phyloP scores from a whole-genome alignment of 805 yeast genomes.

The Zygosaccharomyces bisporus region DNA sequence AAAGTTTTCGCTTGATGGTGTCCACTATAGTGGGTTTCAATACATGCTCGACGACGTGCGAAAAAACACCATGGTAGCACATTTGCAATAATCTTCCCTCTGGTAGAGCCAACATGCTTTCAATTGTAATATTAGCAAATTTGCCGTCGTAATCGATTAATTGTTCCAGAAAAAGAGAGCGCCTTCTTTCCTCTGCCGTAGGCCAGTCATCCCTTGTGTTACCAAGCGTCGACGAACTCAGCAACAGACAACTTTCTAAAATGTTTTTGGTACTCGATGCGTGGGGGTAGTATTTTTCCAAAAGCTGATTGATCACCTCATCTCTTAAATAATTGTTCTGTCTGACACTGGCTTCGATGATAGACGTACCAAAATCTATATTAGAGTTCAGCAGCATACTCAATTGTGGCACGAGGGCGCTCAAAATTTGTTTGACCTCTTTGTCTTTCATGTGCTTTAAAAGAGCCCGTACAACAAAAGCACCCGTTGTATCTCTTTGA shows the following conservation, averaged over 20 bases:
- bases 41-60: constrained; percentile 77
- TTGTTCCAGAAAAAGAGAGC: constrained; percentile 69
- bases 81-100: constrained; percentile 61
- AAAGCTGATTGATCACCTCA: constrained; percentile 50
- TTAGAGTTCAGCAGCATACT: constrained; percentile 59
- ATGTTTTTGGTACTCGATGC: constrained; percentile 43
- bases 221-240: constrained; percentile 70
- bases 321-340: constrained; percentile 57
- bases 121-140: constrained; percentile 55
- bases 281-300: constrained; percentile 43
- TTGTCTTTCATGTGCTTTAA: constrained; percentile 59
- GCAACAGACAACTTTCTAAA: constrained; percentile 62
- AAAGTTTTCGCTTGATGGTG: constrained; percentile 55
- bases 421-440: constrained; percentile 60
- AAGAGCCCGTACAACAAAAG: constrained; percentile 70
- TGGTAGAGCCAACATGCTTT: constrained; percentile 57
- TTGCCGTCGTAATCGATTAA: constrained; percentile 63
- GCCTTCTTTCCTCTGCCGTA: constrained; percentile 80
- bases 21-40: constrained; percentile 49
- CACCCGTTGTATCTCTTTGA: constrained; percentile 79
- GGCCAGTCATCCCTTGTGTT: constrained; percentile 89
- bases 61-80: constrained; percentile 86
- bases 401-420: constrained; percentile 63
- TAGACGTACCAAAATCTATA: constrained; percentile 61
- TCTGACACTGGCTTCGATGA: constrained; percentile 61